A percentile compares a stretch with the other conserved stretches of the same genome.
Evolutionary conservation across 2,329 filamentous ascomycete species (phyloP).

Genomic region (Scedosporium apiospermum): DNA sequence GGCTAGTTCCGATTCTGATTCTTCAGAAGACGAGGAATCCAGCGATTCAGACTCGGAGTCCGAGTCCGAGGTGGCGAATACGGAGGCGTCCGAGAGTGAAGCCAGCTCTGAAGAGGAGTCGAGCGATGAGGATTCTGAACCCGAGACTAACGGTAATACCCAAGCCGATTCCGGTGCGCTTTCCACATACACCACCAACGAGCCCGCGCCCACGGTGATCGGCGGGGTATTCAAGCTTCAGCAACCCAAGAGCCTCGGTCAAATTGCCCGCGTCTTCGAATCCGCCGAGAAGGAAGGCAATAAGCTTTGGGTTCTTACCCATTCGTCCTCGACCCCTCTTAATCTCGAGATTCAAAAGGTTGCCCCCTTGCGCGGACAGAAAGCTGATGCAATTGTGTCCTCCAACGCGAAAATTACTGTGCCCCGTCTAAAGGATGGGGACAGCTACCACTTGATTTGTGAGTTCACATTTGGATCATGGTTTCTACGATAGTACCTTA

Average conservation of each 20-base stretch:
- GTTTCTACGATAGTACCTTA: background rate
- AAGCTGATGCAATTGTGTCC: background rate
- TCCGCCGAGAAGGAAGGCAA: background rate
- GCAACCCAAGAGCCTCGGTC: slow-evolving; percentile 1
- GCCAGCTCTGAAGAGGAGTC: background rate
- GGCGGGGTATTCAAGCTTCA: slow-evolving; percentile 6
- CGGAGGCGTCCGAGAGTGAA: background rate
- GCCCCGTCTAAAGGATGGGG: background rate
- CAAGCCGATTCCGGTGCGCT: background rate
- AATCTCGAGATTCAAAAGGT: slow-evolving; percentile 4
- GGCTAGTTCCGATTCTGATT: background rate
- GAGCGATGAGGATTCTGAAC: background rate
- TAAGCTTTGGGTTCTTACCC: slow-evolving; percentile 2
- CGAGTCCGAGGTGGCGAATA: background rate
- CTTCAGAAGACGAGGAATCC: background rate
- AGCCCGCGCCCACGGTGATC: slow-evolving; percentile 3
- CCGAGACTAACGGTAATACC: background rate
- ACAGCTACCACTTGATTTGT: slow-evolving; percentile 3
- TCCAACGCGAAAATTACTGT: background rate
- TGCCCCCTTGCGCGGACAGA: background rate
- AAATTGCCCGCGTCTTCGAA: background rate
- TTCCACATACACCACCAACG: background rate
- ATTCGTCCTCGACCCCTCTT: slow-evolving; percentile 2
- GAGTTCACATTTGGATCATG: background rate
- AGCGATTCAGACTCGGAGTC: slow-evolving; percentile 1